Evolutionary conservation across 148 eudicot species (phyloP), one percentile per base, ranked within the genome.

Genomic region (Limonium bicolor): DNA sequence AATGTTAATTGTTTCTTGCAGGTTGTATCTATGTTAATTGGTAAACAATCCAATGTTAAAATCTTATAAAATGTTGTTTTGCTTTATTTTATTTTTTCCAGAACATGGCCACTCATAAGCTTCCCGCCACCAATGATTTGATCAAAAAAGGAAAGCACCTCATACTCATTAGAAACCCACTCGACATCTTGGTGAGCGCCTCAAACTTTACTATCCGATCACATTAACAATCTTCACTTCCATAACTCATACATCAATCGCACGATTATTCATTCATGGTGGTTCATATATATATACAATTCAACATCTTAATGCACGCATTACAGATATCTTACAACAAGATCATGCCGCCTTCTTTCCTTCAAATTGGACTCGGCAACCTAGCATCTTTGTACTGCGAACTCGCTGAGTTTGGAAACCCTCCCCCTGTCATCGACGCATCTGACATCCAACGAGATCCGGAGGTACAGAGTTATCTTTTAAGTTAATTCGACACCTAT

Each of bases 81-180:
- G 23, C 23, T 49, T 6, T 29, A 6, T 4, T 0, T 34, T 23
- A 7, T 50, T 18, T 15, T 26, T 41, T 51, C 48, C 75, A 88
- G 97, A 86, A 88, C 62, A 84, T 88, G 42, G 74, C 92, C 40
- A 88, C 81, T 64, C 92, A 83, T 35, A 55, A 50, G 11, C 37
- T 80, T 40, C 73, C 77, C 56, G 84, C 84, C 31, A 61, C 80
- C 56, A 54, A 66, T 34, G 84, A 77, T 63, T 58, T 88, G 54
- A 61, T 83, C 73, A 80, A 58, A 56, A 88, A 54, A 42, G 97
- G 94, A 60, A 88, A 83, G 62, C 97, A 88, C 74, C 60, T 75
- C 66, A 72, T 88, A 48, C 36, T 88, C 55, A 80, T 88, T 58
- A 51, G 94, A 36, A 88, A 84, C 61, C 97, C 97, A 20, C 68